Conservation (phyloP, 495 filamentous ascomycete species). For the Trichoderma virens region DNA sequence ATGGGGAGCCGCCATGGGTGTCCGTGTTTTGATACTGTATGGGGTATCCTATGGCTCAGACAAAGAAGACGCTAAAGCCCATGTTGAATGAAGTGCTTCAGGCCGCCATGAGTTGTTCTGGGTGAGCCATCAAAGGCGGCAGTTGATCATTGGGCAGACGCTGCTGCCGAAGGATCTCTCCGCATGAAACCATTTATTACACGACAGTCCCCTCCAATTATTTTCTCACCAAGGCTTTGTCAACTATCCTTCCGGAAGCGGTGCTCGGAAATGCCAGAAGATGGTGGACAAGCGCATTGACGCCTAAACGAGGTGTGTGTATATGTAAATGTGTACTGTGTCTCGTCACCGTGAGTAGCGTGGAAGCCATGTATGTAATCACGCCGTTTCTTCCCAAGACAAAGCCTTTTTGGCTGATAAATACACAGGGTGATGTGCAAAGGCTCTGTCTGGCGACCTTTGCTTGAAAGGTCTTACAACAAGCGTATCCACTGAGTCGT, state of each 20-base stretch:
- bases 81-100: not conserved
- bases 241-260: not conserved
- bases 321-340: not conserved
- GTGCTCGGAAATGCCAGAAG: not conserved
- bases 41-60: not conserved
- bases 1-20: not conserved
- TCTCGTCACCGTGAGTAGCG: not conserved
- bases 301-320: not conserved
- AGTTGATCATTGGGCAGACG: not conserved
- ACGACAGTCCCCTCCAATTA: not conserved
- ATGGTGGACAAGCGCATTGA: not conserved
- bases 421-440: not conserved
- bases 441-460: not conserved
- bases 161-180: not conserved
- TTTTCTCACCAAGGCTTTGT: not conserved
- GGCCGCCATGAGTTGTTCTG: no score
- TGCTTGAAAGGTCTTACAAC: not conserved
- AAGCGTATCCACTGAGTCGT: not conserved
- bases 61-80: not conserved
- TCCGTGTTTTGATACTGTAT: not conserved
- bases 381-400: not conserved
- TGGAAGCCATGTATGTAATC: not conserved
- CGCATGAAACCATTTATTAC: not conserved
- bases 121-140: no score
- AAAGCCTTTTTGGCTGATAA: conserved; percentile 1